Conservation (phyloP, 225 moss, liverwort and hornwort species). For the Sphagnum tenellum region DNA sequence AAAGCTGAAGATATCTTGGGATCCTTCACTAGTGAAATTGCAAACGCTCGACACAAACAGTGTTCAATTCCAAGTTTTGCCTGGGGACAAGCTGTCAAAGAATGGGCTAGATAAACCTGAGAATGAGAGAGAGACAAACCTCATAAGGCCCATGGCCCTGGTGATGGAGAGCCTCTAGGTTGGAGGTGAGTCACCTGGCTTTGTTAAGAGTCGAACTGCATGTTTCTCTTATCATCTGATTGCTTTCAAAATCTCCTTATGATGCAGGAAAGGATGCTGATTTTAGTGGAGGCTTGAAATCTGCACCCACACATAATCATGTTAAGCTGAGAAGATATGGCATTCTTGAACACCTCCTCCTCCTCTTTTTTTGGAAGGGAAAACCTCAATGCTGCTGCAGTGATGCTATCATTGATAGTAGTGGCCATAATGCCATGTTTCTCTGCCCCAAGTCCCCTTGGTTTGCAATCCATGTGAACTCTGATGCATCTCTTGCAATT, state of each 20-base stretch:
- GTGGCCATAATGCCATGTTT: too few relatives aligned
- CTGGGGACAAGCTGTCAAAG: too few relatives aligned
- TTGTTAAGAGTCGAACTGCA: background rate
- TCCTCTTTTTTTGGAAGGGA: background rate
- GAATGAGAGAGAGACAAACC: too few relatives aligned
- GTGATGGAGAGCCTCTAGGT: too few relatives aligned
- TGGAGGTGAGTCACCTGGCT: background rate
- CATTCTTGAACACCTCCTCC: slow-evolving; percentile 6
- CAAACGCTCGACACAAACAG: slow-evolving; percentile 51
- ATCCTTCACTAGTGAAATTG: slow-evolving; percentile 59
- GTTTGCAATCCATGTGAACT: too few relatives aligned
- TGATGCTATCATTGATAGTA: too few relatives aligned
- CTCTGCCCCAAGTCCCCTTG: too few relatives aligned
- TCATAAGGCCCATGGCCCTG: too few relatives aligned
- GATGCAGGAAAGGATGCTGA: slow-evolving; percentile 41
- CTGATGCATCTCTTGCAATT: slow-evolving; percentile 11
- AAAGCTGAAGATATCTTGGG: slow-evolving; percentile 54
- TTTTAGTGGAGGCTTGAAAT: slow-evolving; percentile 33
- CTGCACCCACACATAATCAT: slow-evolving; percentile 30
- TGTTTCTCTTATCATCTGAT: background rate
- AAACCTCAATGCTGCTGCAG: too few relatives aligned
- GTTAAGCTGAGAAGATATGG: slow-evolving; percentile 41
- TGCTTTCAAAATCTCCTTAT: background rate
- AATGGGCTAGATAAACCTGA: too few relatives aligned
- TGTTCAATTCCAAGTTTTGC: slow-evolving; percentile 41